Percentiles rank a stretch among this genome's conserved stretches.
Evolutionary conservation across 106 monocot species (phyloP).

Genomic region (Gastrodia elata): DNA sequence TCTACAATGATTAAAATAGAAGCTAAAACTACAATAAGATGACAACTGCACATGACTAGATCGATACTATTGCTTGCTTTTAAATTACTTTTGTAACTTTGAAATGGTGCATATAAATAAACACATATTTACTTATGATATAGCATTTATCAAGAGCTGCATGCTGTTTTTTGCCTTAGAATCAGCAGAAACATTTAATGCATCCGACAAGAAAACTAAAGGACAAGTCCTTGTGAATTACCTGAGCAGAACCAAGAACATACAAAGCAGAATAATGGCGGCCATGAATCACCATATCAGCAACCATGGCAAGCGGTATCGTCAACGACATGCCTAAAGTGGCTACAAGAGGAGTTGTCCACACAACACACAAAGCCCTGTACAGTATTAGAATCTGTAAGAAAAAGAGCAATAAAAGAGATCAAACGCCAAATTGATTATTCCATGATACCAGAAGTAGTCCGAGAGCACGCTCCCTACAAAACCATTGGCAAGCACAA

Average conservation of each 20-base stretch:
- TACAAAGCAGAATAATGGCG: constrained; percentile 94
- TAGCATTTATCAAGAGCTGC: not conserved
- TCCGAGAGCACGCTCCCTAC: constrained; percentile 95
- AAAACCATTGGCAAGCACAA: constrained; percentile 89
- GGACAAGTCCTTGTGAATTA: constrained; percentile 10
- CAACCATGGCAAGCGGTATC: constrained; percentile 96
- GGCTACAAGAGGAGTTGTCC: constrained; percentile 98
- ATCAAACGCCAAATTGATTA: not conserved
- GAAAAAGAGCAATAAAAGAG: not conserved
- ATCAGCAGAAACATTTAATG: not conserved
- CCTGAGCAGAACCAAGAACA: constrained; percentile 90
- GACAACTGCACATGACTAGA: not conserved
- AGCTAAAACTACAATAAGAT: not conserved
- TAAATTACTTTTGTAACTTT: not conserved
- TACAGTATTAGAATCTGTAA: not conserved
- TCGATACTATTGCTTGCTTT: not conserved
- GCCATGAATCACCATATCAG: constrained; percentile 97
- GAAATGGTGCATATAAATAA: not conserved
- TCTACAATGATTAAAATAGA: not conserved
- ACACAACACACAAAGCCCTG: constrained; percentile 97
- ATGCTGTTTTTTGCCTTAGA: not conserved
- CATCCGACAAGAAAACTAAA: not conserved
- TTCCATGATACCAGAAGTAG: constrained; percentile 76
- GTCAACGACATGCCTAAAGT: constrained; percentile 97
- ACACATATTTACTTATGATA: not conserved